Base-by-base conservation (phyloP, 2,329 filamentous ascomycete species). In the Didymella keratinophila region DNA sequence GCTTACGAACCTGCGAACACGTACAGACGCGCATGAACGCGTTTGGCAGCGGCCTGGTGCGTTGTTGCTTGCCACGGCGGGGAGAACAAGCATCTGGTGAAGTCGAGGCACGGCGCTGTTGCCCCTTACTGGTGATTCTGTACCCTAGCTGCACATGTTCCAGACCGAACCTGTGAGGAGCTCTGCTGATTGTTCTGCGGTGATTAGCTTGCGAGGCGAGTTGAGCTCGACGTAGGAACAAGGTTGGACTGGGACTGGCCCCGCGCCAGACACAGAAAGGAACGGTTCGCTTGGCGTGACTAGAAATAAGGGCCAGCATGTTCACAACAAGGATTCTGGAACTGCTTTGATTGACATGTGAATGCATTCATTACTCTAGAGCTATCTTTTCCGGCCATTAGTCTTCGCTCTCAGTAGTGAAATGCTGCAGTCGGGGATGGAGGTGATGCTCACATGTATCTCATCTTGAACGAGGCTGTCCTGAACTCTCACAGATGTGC, bases 381-480 rank as follows among this genome's bases (percentile, higher is more conserved):
- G n/a, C 42, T 46, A 52, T 36, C 47, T 57, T 34, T 28, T 12
- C n/a, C n/a, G 12, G n/a, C 12, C 41, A 42, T 57, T 10, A 57
- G 48, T 51, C 9, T 36, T 1, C 11, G 30, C 34, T n/a, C 10
- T 20, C 16, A 3, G 10, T 14, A 34, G 23, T 28, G 34, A 42
- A 21, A 34, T 46, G 32, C 41, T 34, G n/a, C 27, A 25, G 37
- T 23, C 0, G 9, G 50, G 39, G 11, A 39, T 12, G n/a, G 18
- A 16, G 32, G 25, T 12, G 21, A 28, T 51, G 47, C 47, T 52
- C 52, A 47, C 54, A 34, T 52, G 4, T 23, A 25, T 16, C 7
- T 37, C 18, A 27, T 16, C 25, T 39, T 34, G 16, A 41, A 4
- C 14, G 20, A 25, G 12, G 7, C 18, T 39, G 3, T 39, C 34